Evolutionary conservation across 1,284 basidiomycete genomes (phyloP).

Genomic region (Naganishia sp.): DNA sequence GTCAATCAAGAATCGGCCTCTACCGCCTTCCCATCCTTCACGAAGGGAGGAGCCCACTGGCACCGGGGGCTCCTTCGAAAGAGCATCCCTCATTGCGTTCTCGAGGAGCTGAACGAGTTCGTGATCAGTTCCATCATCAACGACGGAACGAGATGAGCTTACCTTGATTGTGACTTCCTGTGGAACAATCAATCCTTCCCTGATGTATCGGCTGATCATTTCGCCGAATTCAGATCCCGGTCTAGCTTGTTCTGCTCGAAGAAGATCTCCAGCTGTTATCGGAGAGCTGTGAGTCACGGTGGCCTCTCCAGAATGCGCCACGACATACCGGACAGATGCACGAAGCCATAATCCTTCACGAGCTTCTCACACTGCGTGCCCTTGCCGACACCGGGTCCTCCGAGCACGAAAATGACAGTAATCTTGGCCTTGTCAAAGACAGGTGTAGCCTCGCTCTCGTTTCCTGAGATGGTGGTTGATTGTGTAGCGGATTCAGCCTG

Average conservation of each 20-base stretch:
- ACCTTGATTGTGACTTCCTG: slow-evolving; percentile 92
- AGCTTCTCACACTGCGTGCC: slow-evolving; percentile 91
- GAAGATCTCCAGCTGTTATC: slow-evolving; percentile 84
- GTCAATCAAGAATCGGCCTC: slow-evolving; percentile 90
- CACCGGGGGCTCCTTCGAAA: slow-evolving; percentile 53
- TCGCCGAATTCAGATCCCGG: slow-evolving; percentile 81
- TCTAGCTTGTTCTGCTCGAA: slow-evolving; percentile 89
- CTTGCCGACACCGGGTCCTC: slow-evolving; percentile 96
- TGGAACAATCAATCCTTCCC: slow-evolving; percentile 92
- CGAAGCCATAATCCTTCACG: slow-evolving; percentile 86
- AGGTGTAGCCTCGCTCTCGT: slow-evolving; percentile 39
- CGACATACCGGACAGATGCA: slow-evolving; percentile 82
- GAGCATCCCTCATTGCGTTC: slow-evolving; percentile 79
- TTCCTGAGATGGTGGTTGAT: slow-evolving; percentile 1
- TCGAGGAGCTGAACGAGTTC: slow-evolving; percentile 65
- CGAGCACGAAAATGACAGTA: slow-evolving; percentile 91
- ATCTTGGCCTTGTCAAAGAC: slow-evolving; percentile 75
- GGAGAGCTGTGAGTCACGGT: not conserved
- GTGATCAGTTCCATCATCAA: not conserved
- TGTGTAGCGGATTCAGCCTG: slow-evolving; percentile 23
- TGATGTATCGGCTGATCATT: slow-evolving; percentile 86
- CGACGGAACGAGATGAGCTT: slow-evolving; percentile 16
- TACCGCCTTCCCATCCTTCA: slow-evolving; percentile 68
- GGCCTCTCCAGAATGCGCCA: not conserved
- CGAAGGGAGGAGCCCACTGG: slow-evolving; percentile 35